Base-by-base conservation (phyloP, 176 grass and related monocot species). In the Tuctoria greenei region DNA sequence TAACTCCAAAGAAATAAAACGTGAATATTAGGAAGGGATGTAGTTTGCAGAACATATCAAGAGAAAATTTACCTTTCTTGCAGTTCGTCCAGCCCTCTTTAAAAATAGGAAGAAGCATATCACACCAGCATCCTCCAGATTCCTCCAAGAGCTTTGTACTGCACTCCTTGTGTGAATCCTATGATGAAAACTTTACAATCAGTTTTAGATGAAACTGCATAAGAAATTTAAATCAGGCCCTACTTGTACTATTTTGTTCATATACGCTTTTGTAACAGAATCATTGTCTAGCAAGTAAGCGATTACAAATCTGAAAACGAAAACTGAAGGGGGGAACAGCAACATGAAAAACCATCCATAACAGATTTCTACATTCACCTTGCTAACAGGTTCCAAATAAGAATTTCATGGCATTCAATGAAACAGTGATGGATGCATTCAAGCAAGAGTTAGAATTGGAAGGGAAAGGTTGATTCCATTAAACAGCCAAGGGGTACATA, bases 51-150 rank as follows among this genome's bases (percentile, higher is more conserved):
- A 43, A 44, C 4, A 52, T 4, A 64, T 1, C 64, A 51, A 51
- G 70, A 20, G 61, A 15, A 83, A 37, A 70, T 83, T 16, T 86
- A 92, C 96, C 96, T 92, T 89, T 92, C 86, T 92, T 99, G 87
- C 92, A 99, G 51, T 83, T 90, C 57, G 59, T 92, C 96, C 92
- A 99, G 64, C 82, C 79, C 75, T 95, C 89, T 75, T 90, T 88
- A 79, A 99, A n/a, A 62, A 90, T 82, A 72, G 92, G 79, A 68
- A 90, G 74, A 52, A 99, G 83, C 73, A 95, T 81, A 83, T 93
- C 96, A 2, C 89, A 85, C 96, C 96, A 99, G 55, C 85, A 79
- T 86, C 89, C 96, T 88, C 75, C 90, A 69, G 73, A 86, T 90
- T 90, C 96, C 43, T 74, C 83, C 21, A 82, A 86, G 64, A 99